Evolutionary conservation across 768 basidiomycete genomes (phyloP).

Genomic region (Rhizopogon rudus): DNA sequence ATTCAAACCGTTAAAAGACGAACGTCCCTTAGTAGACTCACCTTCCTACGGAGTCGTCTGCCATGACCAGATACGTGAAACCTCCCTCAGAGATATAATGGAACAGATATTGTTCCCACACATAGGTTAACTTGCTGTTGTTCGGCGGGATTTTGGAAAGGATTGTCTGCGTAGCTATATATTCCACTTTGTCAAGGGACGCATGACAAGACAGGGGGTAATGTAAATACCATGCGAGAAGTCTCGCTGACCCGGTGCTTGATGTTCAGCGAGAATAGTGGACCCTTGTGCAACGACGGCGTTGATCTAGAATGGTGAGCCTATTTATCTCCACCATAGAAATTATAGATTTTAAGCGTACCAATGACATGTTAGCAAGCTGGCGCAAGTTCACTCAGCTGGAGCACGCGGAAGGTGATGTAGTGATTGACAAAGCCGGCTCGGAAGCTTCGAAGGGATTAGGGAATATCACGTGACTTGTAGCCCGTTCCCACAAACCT

Average conservation of each 20-base stretch:
- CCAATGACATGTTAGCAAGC: not conserved
- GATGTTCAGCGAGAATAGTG: conserved; percentile 84
- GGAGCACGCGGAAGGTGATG: not conserved
- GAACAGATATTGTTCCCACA: conserved; percentile 91
- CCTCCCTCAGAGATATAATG: conserved; percentile 92
- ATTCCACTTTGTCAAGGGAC: not conserved
- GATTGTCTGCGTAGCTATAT: conserved; percentile 77
- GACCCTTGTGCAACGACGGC: conserved; percentile 76
- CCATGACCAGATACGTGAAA: conserved; percentile 88
- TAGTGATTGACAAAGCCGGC: not conserved
- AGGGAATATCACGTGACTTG: not conserved
- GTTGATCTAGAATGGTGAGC: conserved; percentile 52
- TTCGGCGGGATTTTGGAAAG: conserved; percentile 94
- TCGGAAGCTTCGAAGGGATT: not conserved
- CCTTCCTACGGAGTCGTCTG: conserved; percentile 90
- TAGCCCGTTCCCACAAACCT: not conserved
- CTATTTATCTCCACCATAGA: not conserved
- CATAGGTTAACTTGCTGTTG: conserved; percentile 77
- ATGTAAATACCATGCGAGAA: conserved; percentile 75
- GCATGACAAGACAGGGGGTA: not conserved
- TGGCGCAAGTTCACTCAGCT: not conserved
- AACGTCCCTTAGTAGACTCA: conserved; percentile 27
- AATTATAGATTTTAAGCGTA: not conserved
- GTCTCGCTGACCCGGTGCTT: conserved; percentile 66
- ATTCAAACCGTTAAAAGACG: not conserved